phyloP scores from a whole-genome alignment of 2,329 filamentous ascomycete species.

The Colletotrichum cereale region DNA sequence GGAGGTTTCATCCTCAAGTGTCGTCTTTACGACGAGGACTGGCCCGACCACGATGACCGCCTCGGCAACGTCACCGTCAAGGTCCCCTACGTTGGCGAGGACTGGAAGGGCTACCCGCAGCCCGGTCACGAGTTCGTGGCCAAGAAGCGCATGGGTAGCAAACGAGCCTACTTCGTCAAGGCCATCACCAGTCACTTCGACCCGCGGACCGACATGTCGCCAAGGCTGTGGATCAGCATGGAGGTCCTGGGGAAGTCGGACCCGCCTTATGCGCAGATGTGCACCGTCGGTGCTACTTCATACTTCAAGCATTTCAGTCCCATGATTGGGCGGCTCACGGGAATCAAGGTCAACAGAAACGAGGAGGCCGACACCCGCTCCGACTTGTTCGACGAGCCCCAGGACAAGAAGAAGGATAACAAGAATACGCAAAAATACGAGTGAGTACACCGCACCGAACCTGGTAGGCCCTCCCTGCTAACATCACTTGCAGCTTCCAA shows the following conservation, averaged over 20 bases:
- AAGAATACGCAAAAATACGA: conserved; percentile 79
- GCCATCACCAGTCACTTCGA: conserved; percentile 74
- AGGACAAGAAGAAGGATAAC: conserved; percentile 44
- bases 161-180: conserved; percentile 84
- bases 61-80: conserved; percentile 86
- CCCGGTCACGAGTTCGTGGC: conserved; percentile 72
- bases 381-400: conserved; percentile 39
- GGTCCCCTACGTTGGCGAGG: conserved; percentile 69
- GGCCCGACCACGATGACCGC: conserved; percentile 85
- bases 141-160: conserved; percentile 88
- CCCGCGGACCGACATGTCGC: conserved; percentile 74
- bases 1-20: conserved; percentile 88
- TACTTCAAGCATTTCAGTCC: conserved; percentile 91
- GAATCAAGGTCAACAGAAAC: conserved; percentile 75
- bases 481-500: conserved; percentile 75
- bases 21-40: conserved; percentile 90
- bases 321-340: conserved; percentile 84
- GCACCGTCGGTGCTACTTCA: conserved; percentile 80
- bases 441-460: conserved; percentile 59
- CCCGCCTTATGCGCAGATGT: conserved; percentile 76
- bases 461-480: neutral
- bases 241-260: conserved; percentile 83
- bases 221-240: conserved; percentile 78
- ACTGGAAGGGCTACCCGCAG: conserved; percentile 77
- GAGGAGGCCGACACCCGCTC: conserved; percentile 60